phyloP scores from a whole-genome alignment of 2,329 filamentous ascomycete species.

The Sporothrix dimorphospora region DNA sequence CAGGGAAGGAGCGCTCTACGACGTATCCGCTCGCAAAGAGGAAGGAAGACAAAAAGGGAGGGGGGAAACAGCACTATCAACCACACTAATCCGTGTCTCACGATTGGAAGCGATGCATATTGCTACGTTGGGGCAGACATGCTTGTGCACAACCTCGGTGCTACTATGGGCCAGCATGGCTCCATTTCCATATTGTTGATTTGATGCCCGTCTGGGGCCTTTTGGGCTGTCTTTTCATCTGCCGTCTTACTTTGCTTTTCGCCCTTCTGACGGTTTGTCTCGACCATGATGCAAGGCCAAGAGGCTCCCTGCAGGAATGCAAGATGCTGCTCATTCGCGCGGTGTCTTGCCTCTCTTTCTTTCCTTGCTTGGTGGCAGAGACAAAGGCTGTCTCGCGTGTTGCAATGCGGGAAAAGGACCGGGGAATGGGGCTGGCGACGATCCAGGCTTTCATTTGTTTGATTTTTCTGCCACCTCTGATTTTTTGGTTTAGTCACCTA shows the following conservation, averaged over 20 bases:
- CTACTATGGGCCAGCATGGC: slow-evolving; percentile 3
- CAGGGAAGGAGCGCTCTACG: background rate
- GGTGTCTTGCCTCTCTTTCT: background rate
- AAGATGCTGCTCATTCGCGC: background rate
- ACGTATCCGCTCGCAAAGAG: background rate
- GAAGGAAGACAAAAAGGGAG: background rate
- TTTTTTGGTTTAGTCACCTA: background rate
- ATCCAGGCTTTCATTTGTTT: background rate
- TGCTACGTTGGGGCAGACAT: background rate
- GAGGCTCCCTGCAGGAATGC: slow-evolving; percentile 9
- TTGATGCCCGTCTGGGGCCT: background rate
- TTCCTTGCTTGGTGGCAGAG: background rate
- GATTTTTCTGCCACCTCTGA: background rate
- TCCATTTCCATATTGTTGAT: background rate
- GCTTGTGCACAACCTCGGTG: slow-evolving; percentile 12
- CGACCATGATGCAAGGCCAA: slow-evolving; percentile 3
- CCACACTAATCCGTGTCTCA: slow-evolving; percentile 22
- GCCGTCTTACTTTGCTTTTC: slow-evolving; percentile 3
- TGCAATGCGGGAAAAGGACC: background rate
- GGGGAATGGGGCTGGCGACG: background rate
- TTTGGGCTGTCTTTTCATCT: background rate
- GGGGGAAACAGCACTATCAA: slow-evolving; percentile 19
- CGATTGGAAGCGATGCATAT: slow-evolving; percentile 23
- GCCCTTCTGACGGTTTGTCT: background rate
- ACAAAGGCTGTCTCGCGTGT: background rate